phyloP scores from a whole-genome alignment of 202 grass and related monocot genomes.

The Hordeum pubiflorum region DNA sequence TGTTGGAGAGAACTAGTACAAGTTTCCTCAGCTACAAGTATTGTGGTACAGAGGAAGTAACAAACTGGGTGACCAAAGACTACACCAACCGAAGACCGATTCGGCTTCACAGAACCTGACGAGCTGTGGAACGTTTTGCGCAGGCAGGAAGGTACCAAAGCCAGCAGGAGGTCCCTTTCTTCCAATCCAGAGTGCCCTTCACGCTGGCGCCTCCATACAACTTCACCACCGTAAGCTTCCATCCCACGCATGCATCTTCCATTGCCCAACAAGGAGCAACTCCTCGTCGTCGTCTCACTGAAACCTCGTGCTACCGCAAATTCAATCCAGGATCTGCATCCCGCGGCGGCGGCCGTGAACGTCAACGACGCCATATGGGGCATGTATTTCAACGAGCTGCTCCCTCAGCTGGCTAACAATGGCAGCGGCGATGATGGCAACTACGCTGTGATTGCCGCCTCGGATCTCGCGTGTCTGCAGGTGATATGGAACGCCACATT shows the following conservation, averaged over 20 bases:
- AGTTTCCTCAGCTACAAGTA: too few species aligned
- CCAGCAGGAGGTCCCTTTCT: conserved; percentile 64
- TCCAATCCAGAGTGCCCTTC: conserved; percentile 32
- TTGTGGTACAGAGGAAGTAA: too few species aligned
- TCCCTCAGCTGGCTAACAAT: conserved; percentile 37
- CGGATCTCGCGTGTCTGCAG: conserved; percentile 64
- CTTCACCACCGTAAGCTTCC: conserved; percentile 38
- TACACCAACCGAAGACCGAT: neutral
- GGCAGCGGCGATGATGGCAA: conserved; percentile 41
- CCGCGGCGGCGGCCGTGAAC: conserved; percentile 33
- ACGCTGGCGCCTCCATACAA: conserved; percentile 44
- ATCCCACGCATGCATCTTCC: neutral
- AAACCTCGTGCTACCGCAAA: neutral
- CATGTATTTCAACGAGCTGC: conserved; percentile 39
- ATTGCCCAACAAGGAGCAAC: neutral
- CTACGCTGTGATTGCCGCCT: conserved; percentile 36
- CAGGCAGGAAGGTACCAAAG: conserved; percentile 60
- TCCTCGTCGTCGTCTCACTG: neutral
- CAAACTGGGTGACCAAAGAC: conserved; percentile 3
- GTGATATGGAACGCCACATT: conserved; percentile 3
- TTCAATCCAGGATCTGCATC: conserved; percentile 37
- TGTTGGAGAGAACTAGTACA: too few species aligned
- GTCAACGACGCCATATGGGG: conserved; percentile 43
- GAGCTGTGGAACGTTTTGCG: neutral
- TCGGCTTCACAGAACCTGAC: neutral